Evolutionary conservation across 2,329 filamentous ascomycete species (phyloP).

Genomic region (Chaetomium globosum): DNA sequence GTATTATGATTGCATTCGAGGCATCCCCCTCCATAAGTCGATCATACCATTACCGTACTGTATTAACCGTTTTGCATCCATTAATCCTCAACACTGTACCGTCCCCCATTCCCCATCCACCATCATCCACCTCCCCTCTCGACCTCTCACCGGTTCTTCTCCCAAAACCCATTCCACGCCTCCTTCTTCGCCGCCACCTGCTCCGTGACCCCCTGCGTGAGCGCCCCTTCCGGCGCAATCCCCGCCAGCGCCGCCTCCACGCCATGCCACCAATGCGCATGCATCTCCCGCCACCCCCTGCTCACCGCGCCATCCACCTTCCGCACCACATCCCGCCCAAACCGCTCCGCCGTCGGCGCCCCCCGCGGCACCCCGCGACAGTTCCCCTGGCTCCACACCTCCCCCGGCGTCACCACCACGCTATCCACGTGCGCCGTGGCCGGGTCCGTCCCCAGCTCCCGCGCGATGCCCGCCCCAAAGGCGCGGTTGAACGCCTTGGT

Average conservation of each 20-base stretch:
- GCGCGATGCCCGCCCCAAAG: constrained; percentile 38
- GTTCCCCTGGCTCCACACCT: constrained; percentile 39
- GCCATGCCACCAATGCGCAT: constrained; percentile 38
- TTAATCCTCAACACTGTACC: not conserved
- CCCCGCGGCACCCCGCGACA: constrained; percentile 24
- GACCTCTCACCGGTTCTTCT: not conserved
- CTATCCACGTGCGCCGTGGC: constrained; percentile 39
- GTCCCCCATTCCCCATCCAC: not conserved
- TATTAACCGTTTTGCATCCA: too few species aligned
- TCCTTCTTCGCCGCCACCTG: constrained; percentile 5
- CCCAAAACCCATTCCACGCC: constrained; percentile 5
- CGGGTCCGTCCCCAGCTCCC: constrained; percentile 37
- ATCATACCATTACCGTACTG: not conserved
- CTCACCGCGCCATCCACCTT: constrained; percentile 36
- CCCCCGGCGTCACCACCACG: constrained; percentile 39
- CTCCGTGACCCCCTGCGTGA: constrained; percentile 8
- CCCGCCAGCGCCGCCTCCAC: constrained; percentile 3
- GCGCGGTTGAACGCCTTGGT: constrained; percentile 41
- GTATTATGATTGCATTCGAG: not conserved
- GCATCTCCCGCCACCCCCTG: constrained; percentile 35
- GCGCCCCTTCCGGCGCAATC: not conserved
- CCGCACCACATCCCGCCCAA: constrained; percentile 31
- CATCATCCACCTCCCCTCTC: not conserved
- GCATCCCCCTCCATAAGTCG: not conserved
- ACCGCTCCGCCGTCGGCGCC: constrained; percentile 31